Base-by-base conservation (phyloP, 2,329 filamentous ascomycete species). In the Aspergillus latus region DNA sequence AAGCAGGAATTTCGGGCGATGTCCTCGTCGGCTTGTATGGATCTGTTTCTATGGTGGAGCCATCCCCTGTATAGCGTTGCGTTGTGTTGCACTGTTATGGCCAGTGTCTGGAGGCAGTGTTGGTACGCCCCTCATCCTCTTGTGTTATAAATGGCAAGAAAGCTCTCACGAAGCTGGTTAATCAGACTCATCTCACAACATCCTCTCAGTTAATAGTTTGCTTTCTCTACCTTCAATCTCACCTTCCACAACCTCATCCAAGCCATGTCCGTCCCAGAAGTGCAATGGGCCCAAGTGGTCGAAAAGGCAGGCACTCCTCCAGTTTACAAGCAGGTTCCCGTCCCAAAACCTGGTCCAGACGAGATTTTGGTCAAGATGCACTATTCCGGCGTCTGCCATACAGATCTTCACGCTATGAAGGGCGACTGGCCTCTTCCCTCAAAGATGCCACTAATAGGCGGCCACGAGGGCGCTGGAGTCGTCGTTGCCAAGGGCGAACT, bases 351-450 rank as follows among this genome's bases (percentile, higher is more conserved):
- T 39, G 90, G 87, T 26, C 88, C 92, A 51, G 92, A 96, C 78
- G 90, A 97, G 77, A 89, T 96, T 64, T 88, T 97, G 63, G 80
- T 96, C 78, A 93, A 95, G 78, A 84, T 96, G 82, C 92, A 92
- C 76, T 96, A 85, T 82, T 89, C 88, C 30, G 91, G 91, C 72
- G 91, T 96, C 65, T 96, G 91, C 82, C 91, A 95, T 80, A 95
- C 91, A 36, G 90, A 95, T 74, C 82, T 87, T 2, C 85, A 88
- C 72, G 90, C 90, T 67, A 83, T 93, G 76, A 89, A 90, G 62
- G 92, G 92, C 57, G 92, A 96, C 79, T 96, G 92, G 92, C 92
- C 92, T 50, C 76, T 96, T 50, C 74, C 80, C n/a, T 84, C 84
- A 70, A 96, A 96, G 79, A 78, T 93, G 59, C 91, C 92, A 34